Conservation (phyloP, 2,329 filamentous ascomycete species). For the Graphilbum fragrans region DNA sequence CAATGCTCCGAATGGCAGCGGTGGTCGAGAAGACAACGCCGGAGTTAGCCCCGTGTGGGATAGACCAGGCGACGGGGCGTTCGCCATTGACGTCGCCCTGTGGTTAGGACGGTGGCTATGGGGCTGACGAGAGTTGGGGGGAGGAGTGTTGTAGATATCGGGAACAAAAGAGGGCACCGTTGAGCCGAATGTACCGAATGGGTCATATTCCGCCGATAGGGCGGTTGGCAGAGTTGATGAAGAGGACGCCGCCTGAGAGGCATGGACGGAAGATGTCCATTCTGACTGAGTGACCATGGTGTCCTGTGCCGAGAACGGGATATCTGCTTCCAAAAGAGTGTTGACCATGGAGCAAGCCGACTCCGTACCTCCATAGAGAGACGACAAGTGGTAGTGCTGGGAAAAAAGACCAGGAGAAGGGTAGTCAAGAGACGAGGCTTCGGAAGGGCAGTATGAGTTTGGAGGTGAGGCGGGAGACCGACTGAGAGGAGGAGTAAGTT, state of each 20-base stretch:
- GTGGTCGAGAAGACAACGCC: neutral
- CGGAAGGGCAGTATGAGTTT: conserved; percentile 30
- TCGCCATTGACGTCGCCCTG: conserved; percentile 6
- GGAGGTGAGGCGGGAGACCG: conserved; percentile 30
- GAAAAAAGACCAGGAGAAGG: conserved; percentile 30
- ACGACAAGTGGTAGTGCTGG: conserved; percentile 29
- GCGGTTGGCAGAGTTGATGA: neutral
- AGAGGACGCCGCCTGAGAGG: too few relatives aligned
- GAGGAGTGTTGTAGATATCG: conserved; percentile 31
- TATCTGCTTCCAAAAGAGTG: conserved; percentile 22
- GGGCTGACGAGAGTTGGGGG: too few relatives aligned
- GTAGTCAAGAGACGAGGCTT: conserved; percentile 29
- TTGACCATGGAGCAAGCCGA: conserved; percentile 24
- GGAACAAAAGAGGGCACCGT: conserved; percentile 28
- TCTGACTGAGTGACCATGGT: conserved; percentile 25
- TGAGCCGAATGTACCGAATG: conserved; percentile 26
- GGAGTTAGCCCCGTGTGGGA: conserved; percentile 1
- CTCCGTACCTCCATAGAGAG: conserved; percentile 23
- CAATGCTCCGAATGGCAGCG: conserved; percentile 18
- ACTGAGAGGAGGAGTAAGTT: conserved; percentile 35
- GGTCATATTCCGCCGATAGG: conserved; percentile 1
- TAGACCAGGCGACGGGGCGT: conserved; percentile 8
- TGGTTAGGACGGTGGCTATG: too few relatives aligned
- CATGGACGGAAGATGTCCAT: conserved; percentile 29
- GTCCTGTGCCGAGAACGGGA: conserved; percentile 24